phyloP scores from a whole-genome alignment of 1,284 basidiomycete genomes.

The Malassezia obtusa region DNA sequence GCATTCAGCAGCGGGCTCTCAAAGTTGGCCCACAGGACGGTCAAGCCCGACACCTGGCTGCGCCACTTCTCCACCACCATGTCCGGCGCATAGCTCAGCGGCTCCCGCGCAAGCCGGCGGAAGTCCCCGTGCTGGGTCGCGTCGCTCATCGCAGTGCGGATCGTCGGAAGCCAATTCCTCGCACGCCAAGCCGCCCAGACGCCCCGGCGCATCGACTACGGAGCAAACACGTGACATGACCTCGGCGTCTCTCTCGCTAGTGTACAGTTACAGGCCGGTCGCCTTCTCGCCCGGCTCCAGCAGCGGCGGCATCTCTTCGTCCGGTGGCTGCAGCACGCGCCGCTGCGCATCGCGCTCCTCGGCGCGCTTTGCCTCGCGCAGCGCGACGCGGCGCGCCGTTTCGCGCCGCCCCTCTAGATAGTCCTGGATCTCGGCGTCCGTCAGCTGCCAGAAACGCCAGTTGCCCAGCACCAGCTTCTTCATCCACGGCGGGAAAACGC shows the following conservation, averaged over 20 bases:
- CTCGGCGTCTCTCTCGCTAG: too few species aligned
- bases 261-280: not conserved
- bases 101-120: conserved; percentile 63
- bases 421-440: conserved; percentile 37
- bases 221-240: not conserved
- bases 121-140: conserved; percentile 57
- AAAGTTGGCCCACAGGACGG: conserved; percentile 51
- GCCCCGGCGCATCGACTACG: conserved; percentile 2
- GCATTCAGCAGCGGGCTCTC: conserved; percentile 80
- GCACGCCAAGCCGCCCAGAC: not conserved
- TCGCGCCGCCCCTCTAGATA: conserved; percentile 36
- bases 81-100: conserved; percentile 62
- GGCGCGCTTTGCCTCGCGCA: conserved; percentile 25
- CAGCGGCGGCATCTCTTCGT: not conserved
- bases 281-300: not conserved
- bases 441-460: conserved; percentile 41
- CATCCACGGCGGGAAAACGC: conserved; percentile 41
- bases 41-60: conserved; percentile 67
- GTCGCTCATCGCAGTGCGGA: not conserved
- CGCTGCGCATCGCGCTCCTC: conserved; percentile 21
- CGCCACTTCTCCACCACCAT: conserved; percentile 73
- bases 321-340: not conserved
- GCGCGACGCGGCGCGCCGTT: conserved; percentile 24
- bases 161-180: not conserved
- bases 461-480: conserved; percentile 34